These are phyloP conservation scores for Salvia sclarea DNA, from an alignment of 305 asterid species.

Conservation along the genomic window DNA sequence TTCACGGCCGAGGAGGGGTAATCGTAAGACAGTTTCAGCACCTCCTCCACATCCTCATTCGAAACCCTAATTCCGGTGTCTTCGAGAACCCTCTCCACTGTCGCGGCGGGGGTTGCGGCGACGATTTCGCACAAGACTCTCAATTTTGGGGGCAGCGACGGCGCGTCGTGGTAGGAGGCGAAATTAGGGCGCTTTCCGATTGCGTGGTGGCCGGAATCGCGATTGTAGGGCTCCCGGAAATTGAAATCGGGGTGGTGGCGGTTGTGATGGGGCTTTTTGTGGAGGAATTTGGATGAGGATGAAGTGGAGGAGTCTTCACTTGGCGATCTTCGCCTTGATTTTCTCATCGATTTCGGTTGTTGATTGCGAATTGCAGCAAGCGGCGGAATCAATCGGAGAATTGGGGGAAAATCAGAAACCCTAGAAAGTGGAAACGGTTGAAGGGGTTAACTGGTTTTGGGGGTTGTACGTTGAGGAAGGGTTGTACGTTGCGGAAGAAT, in stretches of 20 bases:
- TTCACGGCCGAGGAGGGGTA: conserved; percentile 57
- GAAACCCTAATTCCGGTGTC: conserved; percentile 56
- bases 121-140: conserved; percentile 60
- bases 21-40: conserved; percentile 53
- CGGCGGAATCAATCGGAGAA: conserved; percentile 17
- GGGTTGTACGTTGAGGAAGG: not conserved
- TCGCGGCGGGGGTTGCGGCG: conserved; percentile 46
- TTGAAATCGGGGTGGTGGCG: conserved; percentile 29
- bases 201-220: conserved; percentile 30
- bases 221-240: conserved; percentile 34
- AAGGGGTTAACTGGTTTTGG: not conserved
- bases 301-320: conserved; percentile 48
- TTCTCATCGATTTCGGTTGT: conserved; percentile 35
- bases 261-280: conserved; percentile 32
- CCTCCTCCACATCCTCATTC: conserved; percentile 58
- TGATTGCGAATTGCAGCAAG: not conserved
- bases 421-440: conserved; percentile 31
- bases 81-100: conserved; percentile 53
- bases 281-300: conserved; percentile 48
- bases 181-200: conserved; percentile 48
- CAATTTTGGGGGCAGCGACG: conserved; percentile 52
- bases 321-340: conserved; percentile 39
- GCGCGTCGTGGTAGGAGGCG: conserved; percentile 41
- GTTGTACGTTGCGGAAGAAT: not conserved
- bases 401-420: conserved; percentile 11